Base-by-base conservation (phyloP, 148 eudicot species). In the Persicaria tinctoria region DNA sequence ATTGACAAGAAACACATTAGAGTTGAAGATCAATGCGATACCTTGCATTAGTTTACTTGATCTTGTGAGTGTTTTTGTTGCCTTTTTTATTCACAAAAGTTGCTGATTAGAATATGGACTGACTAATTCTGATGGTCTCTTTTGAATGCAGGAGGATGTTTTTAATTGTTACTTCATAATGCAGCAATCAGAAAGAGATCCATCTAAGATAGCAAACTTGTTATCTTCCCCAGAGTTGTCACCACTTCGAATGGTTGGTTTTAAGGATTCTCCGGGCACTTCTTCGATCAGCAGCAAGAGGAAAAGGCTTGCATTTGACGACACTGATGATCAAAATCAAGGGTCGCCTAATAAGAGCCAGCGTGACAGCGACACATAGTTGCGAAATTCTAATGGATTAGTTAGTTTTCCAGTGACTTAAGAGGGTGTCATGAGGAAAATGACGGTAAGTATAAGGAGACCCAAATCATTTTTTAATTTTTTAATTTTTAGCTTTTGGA, bases 141-240 rank as follows among this genome's bases (percentile, higher is more conserved):
- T 66, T 41, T 66, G 17, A 66, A 38, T 75, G 48, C 79, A 85
- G 90, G 84, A 79, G 20, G 83, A 80, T 70, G 64, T 83, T 8
- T 76, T 82, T 75, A 73, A 74, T 48, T 87, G 90, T 80, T 87
- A 87, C 77, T 60, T 72, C 9, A 81, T 56, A 46, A 78, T 87
- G 83, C 70, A 66, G 44, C 70, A 64, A 41, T 44, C 72, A 70
- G 66, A 70, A 27, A 49, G 20, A 12, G 47, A 75, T 38, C 76
- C 56, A 60, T 56, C 38, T 38, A 51, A 48, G 75, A 41, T 44
- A 18, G 64, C 70, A 17, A 68, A 74, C 27, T 11, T 20, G 63
- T 47, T 55, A 70, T n/a, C 49, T 48, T 79, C 77, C 3, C 69
- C 68, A 66, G 73, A 51, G 45, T 20, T 73, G 46, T 78, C 76